phyloP scores from a whole-genome alignment of 495 filamentous ascomycete species.

The Aspergillus sclerotiicarbonarius region DNA sequence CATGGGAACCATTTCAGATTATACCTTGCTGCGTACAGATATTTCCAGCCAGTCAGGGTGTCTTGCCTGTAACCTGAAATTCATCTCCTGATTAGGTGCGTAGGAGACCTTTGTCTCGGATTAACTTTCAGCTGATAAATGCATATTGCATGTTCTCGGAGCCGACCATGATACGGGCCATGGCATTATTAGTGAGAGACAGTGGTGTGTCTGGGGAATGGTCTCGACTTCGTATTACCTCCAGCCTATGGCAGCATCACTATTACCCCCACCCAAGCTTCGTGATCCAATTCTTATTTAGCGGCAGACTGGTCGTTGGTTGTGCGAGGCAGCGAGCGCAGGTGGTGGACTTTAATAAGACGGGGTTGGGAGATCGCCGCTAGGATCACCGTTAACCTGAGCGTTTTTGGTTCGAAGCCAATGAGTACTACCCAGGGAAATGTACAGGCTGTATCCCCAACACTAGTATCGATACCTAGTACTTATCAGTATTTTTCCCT shows the following conservation, averaged over 20 bases:
- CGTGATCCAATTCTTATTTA: slow-evolving; percentile 15
- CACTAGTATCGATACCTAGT: no score
- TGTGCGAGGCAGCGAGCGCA: slow-evolving; percentile 13
- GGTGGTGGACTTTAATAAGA: slow-evolving; percentile 17
- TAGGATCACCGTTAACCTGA: slow-evolving; percentile 33
- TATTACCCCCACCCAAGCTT: slow-evolving; percentile 19
- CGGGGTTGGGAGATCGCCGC: slow-evolving; percentile 35
- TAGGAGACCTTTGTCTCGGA: not conserved
- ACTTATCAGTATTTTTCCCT: no score
- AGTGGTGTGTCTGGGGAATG: slow-evolving; percentile 3
- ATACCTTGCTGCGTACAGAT: no score
- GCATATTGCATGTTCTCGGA: not conserved
- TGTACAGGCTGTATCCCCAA: no score
- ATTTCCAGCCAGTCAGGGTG: no score
- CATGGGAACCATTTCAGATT: no score
- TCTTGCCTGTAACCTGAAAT: no score
- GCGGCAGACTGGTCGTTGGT: slow-evolving; percentile 7
- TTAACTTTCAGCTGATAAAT: not conserved
- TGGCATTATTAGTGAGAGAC: not conserved
- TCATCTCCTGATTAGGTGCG: no score
- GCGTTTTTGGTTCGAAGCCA: slow-evolving; percentile 9
- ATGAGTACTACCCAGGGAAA: not conserved
- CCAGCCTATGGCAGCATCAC: slow-evolving; percentile 10
- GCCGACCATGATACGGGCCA: not conserved
- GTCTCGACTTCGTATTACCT: slow-evolving; percentile 19